Evolutionary conservation across 805 yeast genomes (phyloP).

Genomic region (Dipodascus geniculatus): DNA sequence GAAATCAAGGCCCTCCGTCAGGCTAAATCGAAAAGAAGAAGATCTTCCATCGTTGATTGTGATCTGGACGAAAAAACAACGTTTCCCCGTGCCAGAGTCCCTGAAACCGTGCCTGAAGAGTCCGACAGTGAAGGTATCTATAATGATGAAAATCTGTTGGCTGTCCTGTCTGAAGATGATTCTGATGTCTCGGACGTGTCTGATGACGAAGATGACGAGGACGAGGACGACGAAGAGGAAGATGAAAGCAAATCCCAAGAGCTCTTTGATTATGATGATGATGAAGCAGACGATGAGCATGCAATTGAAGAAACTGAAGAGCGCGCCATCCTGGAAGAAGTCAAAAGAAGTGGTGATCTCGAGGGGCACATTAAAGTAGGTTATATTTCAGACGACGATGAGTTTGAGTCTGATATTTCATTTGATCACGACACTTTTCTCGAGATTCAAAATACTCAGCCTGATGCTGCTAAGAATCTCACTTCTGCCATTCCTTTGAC

Average conservation of each 20-base stretch:
- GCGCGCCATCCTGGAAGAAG: conserved; percentile 26
- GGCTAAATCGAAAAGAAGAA: conserved; percentile 28
- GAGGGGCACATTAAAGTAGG: conserved; percentile 16
- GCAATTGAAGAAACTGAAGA: conserved; percentile 28
- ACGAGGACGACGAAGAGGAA: conserved; percentile 22
- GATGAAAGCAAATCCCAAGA: conserved; percentile 21
- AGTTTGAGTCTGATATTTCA: conserved; percentile 15
- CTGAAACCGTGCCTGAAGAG: conserved; percentile 56
- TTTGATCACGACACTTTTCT: conserved; percentile 18
- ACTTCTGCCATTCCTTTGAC: not conserved
- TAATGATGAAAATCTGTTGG: conserved; percentile 12
- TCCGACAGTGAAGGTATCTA: conserved; percentile 12
- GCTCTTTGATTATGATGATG: conserved; percentile 15
- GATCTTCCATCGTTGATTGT: conserved; percentile 6
- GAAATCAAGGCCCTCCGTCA: conserved; percentile 24
- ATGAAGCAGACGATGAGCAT: conserved; percentile 22
- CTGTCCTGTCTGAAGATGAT: conserved; percentile 22
- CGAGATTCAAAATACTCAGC: conserved; percentile 12
- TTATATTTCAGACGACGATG: conserved; percentile 21
- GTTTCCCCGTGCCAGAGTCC: conserved; percentile 28
- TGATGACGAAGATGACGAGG: conserved; percentile 27
- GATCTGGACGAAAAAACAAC: conserved; percentile 26
- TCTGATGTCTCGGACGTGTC: conserved; percentile 34
- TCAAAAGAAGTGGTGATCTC: conserved; percentile 15
- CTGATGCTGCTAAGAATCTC: conserved; percentile 3